Conservation (phyloP, 2,329 filamentous ascomycete genomes). For the Arthroderma sp. region DNA sequence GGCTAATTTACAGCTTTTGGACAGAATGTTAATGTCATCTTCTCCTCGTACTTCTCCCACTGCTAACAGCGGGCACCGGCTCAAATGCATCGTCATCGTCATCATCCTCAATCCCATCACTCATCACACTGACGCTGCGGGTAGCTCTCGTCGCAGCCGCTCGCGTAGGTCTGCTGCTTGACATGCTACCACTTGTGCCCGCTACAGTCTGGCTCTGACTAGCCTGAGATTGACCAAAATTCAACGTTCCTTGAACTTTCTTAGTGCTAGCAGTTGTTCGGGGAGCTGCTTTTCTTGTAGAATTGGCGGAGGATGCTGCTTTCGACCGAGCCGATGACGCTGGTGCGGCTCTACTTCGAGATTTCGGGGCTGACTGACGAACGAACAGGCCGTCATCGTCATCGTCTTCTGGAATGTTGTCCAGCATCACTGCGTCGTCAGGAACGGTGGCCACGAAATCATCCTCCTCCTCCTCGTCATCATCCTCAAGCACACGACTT, state of each 20-base stretch:
- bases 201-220: conserved; percentile 15
- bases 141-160: conserved; percentile 19
- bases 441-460: conserved; percentile 6
- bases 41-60: conserved; percentile 15
- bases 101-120: conserved; percentile 30
- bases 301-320: conserved; percentile 18
- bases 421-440: conserved; percentile 29
- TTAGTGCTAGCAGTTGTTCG: conserved; percentile 13
- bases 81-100: conserved; percentile 39
- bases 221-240: conserved; percentile 26
- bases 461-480: conserved; percentile 24
- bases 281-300: conserved; percentile 21
- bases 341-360: conserved; percentile 15
- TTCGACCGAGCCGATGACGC: conserved; percentile 5
- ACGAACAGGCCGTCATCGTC: conserved; percentile 30
- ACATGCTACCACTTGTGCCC: conserved; percentile 10
- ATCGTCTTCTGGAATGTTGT: conserved; percentile 21
- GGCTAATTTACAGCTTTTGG: background rate
- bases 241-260: conserved; percentile 27
- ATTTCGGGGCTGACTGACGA: conserved; percentile 20
- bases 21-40: conserved; percentile 15
- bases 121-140: conserved; percentile 26
- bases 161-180: conserved; percentile 18
- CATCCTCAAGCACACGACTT: background rate
- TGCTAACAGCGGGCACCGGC: conserved; percentile 19